phyloP scores from a whole-genome alignment of 106 monocot species.

The Iris macrosiphon region DNA sequence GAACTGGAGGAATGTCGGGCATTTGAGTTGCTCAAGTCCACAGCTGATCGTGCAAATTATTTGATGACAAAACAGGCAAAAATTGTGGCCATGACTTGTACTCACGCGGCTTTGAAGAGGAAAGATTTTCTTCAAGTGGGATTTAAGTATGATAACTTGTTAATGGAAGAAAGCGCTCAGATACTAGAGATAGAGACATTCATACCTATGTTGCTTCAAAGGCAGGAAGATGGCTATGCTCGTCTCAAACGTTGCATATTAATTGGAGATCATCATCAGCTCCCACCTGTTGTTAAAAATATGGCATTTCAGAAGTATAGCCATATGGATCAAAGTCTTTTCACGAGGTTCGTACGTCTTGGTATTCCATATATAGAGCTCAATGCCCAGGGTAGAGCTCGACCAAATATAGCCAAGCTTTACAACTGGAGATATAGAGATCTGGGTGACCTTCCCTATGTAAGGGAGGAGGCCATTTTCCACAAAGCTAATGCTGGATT shows the following conservation, averaged over 20 bases:
- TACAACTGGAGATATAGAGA: conserved; percentile 99
- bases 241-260: conserved; percentile 91
- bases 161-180: conserved; percentile 99
- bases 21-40: conserved; percentile 92
- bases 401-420: conserved; percentile 77
- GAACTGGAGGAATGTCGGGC: conserved; percentile 97
- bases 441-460: conserved; percentile 84
- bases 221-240: conserved; percentile 97
- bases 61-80: conserved; percentile 99
- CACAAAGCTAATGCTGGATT: conserved; percentile 95
- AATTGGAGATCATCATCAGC: conserved; percentile 98
- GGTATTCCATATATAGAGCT: conserved; percentile 98
- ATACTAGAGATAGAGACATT: conserved; percentile 99
- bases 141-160: conserved; percentile 94
- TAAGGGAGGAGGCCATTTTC: conserved; percentile 60
- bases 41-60: conserved; percentile 98
- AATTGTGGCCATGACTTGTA: conserved; percentile 99
- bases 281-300: conserved; percentile 99
- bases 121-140: conserved; percentile 96
- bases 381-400: conserved; percentile 96
- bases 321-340: conserved; percentile 99
- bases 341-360: conserved; percentile 94
- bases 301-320: conserved; percentile 99
- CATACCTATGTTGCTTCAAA: conserved; percentile 97
- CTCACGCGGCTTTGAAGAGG: conserved; percentile 95